A percentile compares a stretch with the other conserved stretches of the same genome.
Conservation (phyloP, 805 yeast genomes). For the Huiozyma sinensis region DNA sequence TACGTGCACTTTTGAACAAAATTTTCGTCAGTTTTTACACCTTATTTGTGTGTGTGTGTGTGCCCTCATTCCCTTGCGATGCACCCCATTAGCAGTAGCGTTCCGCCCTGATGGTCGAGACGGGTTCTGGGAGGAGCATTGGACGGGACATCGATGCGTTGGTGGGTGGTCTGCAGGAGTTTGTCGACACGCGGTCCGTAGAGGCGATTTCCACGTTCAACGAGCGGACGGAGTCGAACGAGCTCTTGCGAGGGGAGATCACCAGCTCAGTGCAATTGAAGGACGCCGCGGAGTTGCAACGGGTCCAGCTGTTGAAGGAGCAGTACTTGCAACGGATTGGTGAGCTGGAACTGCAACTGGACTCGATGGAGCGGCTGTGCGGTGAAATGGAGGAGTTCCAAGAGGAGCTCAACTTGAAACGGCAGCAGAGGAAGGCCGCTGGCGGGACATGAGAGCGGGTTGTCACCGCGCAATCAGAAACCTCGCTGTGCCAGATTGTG, state of each 20-base stretch:
- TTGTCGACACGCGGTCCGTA: conserved; percentile 19
- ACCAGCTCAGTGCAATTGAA: conserved; percentile 11
- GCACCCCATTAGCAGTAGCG: no score
- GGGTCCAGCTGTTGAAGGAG: conserved; percentile 24
- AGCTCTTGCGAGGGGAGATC: conserved; percentile 16
- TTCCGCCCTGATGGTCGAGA: neutral
- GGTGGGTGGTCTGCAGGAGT: conserved; percentile 17
- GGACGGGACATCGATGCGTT: conserved; percentile 12
- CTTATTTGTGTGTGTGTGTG: no score
- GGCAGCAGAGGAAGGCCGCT: conserved; percentile 12
- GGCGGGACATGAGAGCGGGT: neutral
- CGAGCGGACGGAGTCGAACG: conserved; percentile 14
- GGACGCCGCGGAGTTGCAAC: conserved; percentile 17
- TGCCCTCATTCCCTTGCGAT: no score
- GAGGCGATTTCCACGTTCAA: conserved; percentile 20
- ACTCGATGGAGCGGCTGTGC: conserved; percentile 35
- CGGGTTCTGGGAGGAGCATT: neutral
- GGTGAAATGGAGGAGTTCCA: conserved; percentile 56
- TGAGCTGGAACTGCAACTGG: conserved; percentile 28
- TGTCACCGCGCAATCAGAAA: conserved; percentile 25
- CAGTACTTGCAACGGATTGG: conserved; percentile 14
- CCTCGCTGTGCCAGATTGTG: conserved; percentile 52
- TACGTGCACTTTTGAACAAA: no score
- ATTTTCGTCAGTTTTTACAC: no score
- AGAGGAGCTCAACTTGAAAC: conserved; percentile 40